These are phyloP conservation scores for Candolleomyces eurysporus DNA, from an alignment of 768 basidiomycete species.

Conservation along the genomic window DNA sequence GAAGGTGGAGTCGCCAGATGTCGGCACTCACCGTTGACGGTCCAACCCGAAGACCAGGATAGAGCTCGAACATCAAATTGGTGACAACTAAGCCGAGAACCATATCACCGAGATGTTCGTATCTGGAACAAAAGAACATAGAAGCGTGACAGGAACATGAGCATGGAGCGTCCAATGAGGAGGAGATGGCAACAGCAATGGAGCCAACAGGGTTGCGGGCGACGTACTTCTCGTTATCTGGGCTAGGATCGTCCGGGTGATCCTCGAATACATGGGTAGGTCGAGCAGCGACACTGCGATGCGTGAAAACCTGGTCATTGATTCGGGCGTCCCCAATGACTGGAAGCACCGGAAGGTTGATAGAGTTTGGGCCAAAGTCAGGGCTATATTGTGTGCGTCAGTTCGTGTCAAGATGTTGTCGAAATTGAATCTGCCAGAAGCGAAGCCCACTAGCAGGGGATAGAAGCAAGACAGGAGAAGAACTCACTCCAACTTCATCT, in stretches of 20 bases:
- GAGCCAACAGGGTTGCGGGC: neutral
- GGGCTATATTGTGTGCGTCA: constrained; percentile 25
- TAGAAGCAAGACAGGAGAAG: neutral
- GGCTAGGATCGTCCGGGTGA: constrained; percentile 64
- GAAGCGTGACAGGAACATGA: neutral
- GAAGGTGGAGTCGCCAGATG: neutral
- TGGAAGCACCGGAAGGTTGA: constrained; percentile 58
- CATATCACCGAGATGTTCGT: constrained; percentile 75
- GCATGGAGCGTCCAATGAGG: too few relatives aligned
- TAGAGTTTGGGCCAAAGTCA: constrained; percentile 42
- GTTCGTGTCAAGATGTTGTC: neutral
- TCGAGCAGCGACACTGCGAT: constrained; percentile 67
- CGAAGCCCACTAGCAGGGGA: neutral
- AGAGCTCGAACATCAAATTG: constrained; percentile 56
- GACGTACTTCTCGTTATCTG: constrained; percentile 77
- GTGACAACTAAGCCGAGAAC: constrained; percentile 72
- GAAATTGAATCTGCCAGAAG: neutral
- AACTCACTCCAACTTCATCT: neutral
- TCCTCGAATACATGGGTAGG: constrained; percentile 80
- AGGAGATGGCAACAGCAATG: too few relatives aligned
- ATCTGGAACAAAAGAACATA: constrained; percentile 35
- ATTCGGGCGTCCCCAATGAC: constrained; percentile 46
- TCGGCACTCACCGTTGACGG: constrained; percentile 63
- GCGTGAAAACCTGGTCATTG: constrained; percentile 64
- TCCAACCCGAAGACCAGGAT: constrained; percentile 71